Percentiles rank a stretch among this genome's conserved stretches.
Conservation (phyloP, 129 eudicot genomes). For the Chrysanthemum seticuspe region DNA sequence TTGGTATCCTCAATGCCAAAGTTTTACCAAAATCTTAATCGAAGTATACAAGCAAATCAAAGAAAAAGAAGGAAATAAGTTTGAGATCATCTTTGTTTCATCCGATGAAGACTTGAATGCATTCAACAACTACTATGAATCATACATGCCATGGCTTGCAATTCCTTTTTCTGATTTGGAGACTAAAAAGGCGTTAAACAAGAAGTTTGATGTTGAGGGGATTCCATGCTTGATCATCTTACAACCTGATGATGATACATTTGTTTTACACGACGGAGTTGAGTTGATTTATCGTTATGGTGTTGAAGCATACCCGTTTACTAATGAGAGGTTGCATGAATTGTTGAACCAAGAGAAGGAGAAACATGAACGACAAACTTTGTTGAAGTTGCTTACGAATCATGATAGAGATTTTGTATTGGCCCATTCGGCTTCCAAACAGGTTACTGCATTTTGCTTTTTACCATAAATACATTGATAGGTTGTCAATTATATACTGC, state of each 20-base stretch:
- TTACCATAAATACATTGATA: not conserved
- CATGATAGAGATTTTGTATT: slow-evolving; percentile 55
- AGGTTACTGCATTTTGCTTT: slow-evolving; percentile 42
- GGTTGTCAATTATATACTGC: not conserved
- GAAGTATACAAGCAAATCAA: slow-evolving; percentile 55
- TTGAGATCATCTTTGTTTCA: slow-evolving; percentile 78
- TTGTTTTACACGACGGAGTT: slow-evolving; percentile 53
- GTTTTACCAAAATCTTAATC: slow-evolving; percentile 50
- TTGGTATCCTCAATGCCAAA: slow-evolving; percentile 74
- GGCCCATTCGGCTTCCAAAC: slow-evolving; percentile 39
- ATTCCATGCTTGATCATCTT: slow-evolving; percentile 70
- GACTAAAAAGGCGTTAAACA: slow-evolving; percentile 49
- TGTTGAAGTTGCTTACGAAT: slow-evolving; percentile 45
- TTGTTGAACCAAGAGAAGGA: slow-evolving; percentile 56
- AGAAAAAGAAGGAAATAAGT: slow-evolving; percentile 31
- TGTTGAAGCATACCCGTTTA: slow-evolving; percentile 66
- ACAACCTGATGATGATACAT: slow-evolving; percentile 47
- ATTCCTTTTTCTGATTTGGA: slow-evolving; percentile 80
- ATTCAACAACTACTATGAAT: slow-evolving; percentile 47
- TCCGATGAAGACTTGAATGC: slow-evolving; percentile 80
- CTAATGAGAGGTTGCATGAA: slow-evolving; percentile 58
- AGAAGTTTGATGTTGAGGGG: slow-evolving; percentile 64
- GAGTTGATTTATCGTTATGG: slow-evolving; percentile 69
- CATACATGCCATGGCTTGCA: slow-evolving; percentile 87
- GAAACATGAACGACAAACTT: slow-evolving; percentile 64